Evolutionary conservation across 208 protist genomes (phyloP), one percentile per base, ranked within the genome.

Genomic region (Wallacemonas sp.): DNA sequence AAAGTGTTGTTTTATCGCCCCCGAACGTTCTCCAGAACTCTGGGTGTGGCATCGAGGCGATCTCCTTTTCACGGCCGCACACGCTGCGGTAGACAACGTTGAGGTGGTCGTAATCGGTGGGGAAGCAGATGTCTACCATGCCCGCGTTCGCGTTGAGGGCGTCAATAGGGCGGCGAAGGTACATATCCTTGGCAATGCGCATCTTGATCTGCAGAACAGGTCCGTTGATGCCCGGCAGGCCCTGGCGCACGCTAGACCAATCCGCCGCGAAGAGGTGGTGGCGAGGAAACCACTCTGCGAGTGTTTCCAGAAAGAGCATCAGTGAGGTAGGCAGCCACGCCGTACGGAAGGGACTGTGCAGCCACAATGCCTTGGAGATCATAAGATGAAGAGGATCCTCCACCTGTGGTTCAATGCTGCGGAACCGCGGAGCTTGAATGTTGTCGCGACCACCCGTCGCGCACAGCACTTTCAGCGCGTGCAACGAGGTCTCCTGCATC

Each of bases 61-160:
- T 38, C 54, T 91, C 79, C 58, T 95, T 92, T 38, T 93, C 68
- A 17, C 55, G 29, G n/a, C 86, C 85, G 41, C 86, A 93, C 22
- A 94, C 74, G 27, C 63, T 66, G 2, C 54, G 27, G 65, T 96
- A 96, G 24, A 93, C 82, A 2, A 55, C 59, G 29, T 55, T 37
- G 12, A 96, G 72, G 50, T 88, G 76, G 1, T 89, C 80, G 76
- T 94, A 96, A 61, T 96, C 82, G 12, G 91, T 96, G 0, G 87
- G 88, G 55, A 94, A 96, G 68, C 84, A 93, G 42, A 96, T 89
- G 55, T 96, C 88, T 32, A 92, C 71, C 85, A 92, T 89, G 30
- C 91, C 91, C 10, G 85, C 82, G 63, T 93, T 93, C 26, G 76
- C 44, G 39, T 91, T 68, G 1, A 92, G 72, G 21, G 75, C 45